Base-by-base conservation (phyloP, 2,329 filamentous ascomycete species). In the Aspergillus pseudonomiae region DNA sequence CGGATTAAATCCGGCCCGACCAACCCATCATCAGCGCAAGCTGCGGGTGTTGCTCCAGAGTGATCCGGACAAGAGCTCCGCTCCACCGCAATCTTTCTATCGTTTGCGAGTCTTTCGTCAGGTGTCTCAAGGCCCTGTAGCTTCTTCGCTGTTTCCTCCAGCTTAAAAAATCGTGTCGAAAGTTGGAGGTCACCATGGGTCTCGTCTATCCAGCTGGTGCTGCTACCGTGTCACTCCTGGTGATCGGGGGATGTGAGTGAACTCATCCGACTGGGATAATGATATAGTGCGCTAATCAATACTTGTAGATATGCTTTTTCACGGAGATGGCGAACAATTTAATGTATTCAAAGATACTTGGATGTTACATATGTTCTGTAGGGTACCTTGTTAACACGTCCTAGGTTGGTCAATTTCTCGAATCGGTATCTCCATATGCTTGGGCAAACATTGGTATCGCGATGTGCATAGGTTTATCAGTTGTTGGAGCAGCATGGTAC, bases 401-500 rank as follows among this genome's bases (percentile, higher is more conserved):
- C 56, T 77, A 93, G 91, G 87, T 98, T 79, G 96, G 96, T 79
- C 89, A 90, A 78, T 98, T 98, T 79, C 89, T 99, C 80, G 93
- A 97, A 82, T 90, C 91, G 67, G 88, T 98, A 72, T 98, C 95
- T 62, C 96, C 95, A 26, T 96, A 94, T 77, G 92, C 91, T 55
- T 99, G 94, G 93, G 95, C 94, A 65, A 89, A 89, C 78, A 80
- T 95, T 61, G 96, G 95, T 69, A 97, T 99, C 74, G 91, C 88
- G 57, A 87, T 98, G 66, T 99, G 95, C 81, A 98, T 99, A 76
- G 94, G 94, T 65, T 84, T 98, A 63, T 99, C 95, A 61, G 94
- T 97, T 52, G 93, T 98, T 41, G 95, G 95, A 77, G 96, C 95
- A 77, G 94, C 94, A 86, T 99, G 95, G 95, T 98, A 73, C 62